Percentiles rank a stretch among this genome's conserved stretches.
Evolutionary conservation across 2,329 filamentous ascomycete species (phyloP).

Genomic region (Furcasterigmium sp.): DNA sequence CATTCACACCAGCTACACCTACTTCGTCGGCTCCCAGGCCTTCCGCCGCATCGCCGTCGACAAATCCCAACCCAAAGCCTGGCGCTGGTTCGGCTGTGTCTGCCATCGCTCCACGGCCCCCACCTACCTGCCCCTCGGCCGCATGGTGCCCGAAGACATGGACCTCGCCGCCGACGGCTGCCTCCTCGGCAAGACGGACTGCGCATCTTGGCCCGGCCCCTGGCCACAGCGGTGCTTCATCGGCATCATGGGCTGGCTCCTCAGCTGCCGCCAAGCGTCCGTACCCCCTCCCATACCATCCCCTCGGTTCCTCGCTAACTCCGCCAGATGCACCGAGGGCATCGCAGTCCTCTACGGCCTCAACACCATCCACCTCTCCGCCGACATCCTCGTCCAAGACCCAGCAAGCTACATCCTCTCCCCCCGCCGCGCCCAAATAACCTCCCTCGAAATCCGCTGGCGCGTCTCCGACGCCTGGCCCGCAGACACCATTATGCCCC

Average conservation of each 20-base stretch:
- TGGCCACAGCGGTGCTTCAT: slow-evolving; percentile 15
- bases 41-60: slow-evolving; percentile 1
- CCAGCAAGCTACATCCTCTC: slow-evolving; percentile 13
- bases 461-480: background rate
- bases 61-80: slow-evolving; percentile 6
- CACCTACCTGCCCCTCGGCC: slow-evolving; percentile 8
- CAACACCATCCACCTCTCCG: slow-evolving; percentile 20
- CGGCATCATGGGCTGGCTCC: slow-evolving; percentile 23
- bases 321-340: slow-evolving; percentile 18
- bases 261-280: slow-evolving; percentile 20
- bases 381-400: slow-evolving; percentile 13
- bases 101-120: slow-evolving; percentile 16
- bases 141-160: background rate
- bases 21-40: background rate
- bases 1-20: slow-evolving; percentile 1
- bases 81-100: slow-evolving; percentile 20
- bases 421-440: slow-evolving; percentile 15
- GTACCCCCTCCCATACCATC: background rate
- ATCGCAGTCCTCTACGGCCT: slow-evolving; percentile 19
- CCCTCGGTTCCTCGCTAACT: background rate
- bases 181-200: background rate
- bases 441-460: slow-evolving; percentile 18
- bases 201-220: slow-evolving; percentile 11
- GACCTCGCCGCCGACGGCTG: slow-evolving; percentile 1
- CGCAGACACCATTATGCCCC: background rate